phyloP scores from a whole-genome alignment of 169 alveolate genomes.

The Eimeria necatrix region DNA sequence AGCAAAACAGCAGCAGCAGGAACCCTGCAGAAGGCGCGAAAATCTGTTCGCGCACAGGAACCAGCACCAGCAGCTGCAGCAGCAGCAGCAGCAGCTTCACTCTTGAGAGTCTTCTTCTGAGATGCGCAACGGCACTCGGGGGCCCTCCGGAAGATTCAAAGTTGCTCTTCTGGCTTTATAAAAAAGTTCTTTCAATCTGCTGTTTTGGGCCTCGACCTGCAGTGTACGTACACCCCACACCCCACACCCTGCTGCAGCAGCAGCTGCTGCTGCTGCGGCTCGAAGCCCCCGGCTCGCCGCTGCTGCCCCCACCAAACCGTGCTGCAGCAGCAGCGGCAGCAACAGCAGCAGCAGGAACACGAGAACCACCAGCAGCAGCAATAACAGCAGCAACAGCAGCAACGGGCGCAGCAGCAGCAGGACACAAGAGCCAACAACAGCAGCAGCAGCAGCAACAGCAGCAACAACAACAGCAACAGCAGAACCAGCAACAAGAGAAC shows the following conservation, averaged over 20 bases:
- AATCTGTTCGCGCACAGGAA: background rate
- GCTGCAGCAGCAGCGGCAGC: too few species aligned
- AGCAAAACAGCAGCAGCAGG: background rate
- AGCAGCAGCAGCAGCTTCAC: too few species aligned
- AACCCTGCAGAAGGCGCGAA: background rate
- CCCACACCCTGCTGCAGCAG: background rate
- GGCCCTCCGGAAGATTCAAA: conserved; percentile 1
- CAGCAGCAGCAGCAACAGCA: too few species aligned
- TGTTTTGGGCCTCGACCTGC: conserved; percentile 24
- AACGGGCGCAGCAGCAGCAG: too few species aligned
- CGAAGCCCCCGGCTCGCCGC: background rate
- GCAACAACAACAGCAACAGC: too few species aligned
- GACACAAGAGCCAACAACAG: too few species aligned
- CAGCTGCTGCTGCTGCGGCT: background rate
- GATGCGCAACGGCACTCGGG: background rate
- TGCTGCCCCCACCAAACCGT: too few species aligned
- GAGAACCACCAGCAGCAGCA: too few species aligned
- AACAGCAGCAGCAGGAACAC: too few species aligned
- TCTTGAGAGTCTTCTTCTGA: background rate
- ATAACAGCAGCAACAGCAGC: too few species aligned
- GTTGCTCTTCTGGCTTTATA: background rate
- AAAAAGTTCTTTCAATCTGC: background rate
- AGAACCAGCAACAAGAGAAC: too few species aligned
- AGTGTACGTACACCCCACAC: background rate
- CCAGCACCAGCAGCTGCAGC: background rate